A percentile compares a stretch with the other conserved stretches of the same genome.
Conservation (phyloP, 495 filamentous ascomycete genomes). For the Aspergillus cavernicola region DNA sequence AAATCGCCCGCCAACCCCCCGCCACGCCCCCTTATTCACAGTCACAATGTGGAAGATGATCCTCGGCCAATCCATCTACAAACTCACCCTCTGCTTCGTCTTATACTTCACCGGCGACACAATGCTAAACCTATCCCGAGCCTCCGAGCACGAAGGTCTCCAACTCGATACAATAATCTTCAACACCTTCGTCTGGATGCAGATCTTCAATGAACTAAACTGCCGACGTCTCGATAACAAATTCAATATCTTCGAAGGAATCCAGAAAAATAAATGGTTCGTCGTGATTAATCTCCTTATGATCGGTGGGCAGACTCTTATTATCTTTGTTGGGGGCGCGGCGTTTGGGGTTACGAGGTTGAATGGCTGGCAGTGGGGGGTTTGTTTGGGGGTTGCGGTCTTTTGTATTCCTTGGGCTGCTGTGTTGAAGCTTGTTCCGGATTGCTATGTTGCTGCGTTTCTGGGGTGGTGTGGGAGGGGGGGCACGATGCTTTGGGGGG, state of each 20-base stretch:
- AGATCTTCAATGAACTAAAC: slow-evolving; percentile 95
- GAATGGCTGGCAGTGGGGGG: slow-evolving; percentile 67
- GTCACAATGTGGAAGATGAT: slow-evolving; percentile 97
- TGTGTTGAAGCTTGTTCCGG: slow-evolving; percentile 34
- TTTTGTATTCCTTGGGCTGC: slow-evolving; percentile 33
- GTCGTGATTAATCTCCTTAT: slow-evolving; percentile 74
- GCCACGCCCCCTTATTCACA: slow-evolving; percentile 70
- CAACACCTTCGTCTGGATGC: slow-evolving; percentile 96
- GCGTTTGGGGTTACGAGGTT: slow-evolving; percentile 73
- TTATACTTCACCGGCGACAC: slow-evolving; percentile 66
- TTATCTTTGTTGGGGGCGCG: slow-evolving; percentile 68
- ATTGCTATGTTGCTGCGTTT: slow-evolving; percentile 50
- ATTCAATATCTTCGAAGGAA: slow-evolving; percentile 84
- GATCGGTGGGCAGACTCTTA: slow-evolving; percentile 74
- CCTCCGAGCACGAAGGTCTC: slow-evolving; percentile 22
- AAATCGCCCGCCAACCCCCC: slow-evolving; percentile 78
- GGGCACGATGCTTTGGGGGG: background rate
- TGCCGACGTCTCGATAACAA: slow-evolving; percentile 85
- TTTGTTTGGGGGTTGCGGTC: slow-evolving; percentile 46
- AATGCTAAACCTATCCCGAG: slow-evolving; percentile 41
- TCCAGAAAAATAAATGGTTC: slow-evolving; percentile 75
- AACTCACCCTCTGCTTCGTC: slow-evolving; percentile 71
- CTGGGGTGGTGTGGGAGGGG: slow-evolving; percentile 40
- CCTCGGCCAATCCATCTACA: slow-evolving; percentile 78
- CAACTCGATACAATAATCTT: slow-evolving; percentile 69